Evolutionary conservation across 345 rosid genomes (phyloP), one percentile per base, ranked within the genome.

Genomic region (Ceriops tagal): DNA sequence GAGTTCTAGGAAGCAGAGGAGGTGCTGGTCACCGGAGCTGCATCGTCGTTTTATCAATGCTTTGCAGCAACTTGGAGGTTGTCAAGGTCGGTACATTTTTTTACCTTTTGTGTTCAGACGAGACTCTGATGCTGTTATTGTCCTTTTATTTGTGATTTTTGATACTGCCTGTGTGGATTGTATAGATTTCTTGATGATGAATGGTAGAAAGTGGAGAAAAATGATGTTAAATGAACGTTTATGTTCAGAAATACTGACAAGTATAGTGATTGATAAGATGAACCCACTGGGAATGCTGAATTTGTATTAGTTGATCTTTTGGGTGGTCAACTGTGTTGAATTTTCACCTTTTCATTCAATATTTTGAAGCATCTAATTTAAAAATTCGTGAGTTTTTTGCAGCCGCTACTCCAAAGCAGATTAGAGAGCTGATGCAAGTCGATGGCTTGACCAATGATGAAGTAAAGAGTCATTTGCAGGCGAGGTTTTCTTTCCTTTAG

Each of bases 381-480:
- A 70, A 11, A 43, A 43, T 11, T 43, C 16, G 4, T 67, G 53
- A 27, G n/a, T 24, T 67, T 74, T 74, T 61, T 78, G 79, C 88
- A 96, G 99, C 80, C 56, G 98, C 98, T 58, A 96, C 99, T 61
- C 98, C 99, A 6, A 96, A 96, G 83, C 97, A 92, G 84, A 96
- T 96, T 32, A 82, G 92, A 78, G 96, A 96, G 69, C 93, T 89
- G 52, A 96, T 96, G 99, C 87, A 85, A 79, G 98, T 90, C 43
- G 89, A 90, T 79, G 96, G 98, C 65, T 81, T 96, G 78, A 96
- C 97, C 31, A 96, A 96, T 51, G 98, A 92, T 77, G 99, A 96
- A 87, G 98, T 96, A 21, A 96, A 96, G 83, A 92, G 99, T 70
- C 99, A 96, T 86, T 77, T 92, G 83, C 99, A 96, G 82, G 99